phyloP scores from a whole-genome alignment of 768 basidiomycete genomes.

The Hortiboletus flavorubellus region DNA sequence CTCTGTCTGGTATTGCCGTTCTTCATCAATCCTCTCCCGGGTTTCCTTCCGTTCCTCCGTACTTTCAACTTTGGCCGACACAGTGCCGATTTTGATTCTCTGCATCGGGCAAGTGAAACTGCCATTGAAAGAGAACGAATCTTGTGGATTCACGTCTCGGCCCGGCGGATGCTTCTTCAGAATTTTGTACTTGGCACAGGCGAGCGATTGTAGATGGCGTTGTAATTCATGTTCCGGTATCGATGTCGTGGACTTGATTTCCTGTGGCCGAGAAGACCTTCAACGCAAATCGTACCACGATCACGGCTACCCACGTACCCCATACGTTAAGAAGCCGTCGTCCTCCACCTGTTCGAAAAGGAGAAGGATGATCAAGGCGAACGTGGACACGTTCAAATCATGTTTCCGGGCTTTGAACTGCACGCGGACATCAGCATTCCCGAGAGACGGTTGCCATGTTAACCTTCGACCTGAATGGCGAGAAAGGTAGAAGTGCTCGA shows the following conservation, averaged over 20 bases:
- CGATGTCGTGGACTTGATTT: conserved; percentile 72
- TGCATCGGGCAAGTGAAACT: conserved; percentile 79
- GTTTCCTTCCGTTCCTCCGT: conserved; percentile 89
- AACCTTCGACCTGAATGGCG: conserved; percentile 87
- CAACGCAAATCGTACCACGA: background rate
- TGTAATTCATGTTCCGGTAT: conserved; percentile 78
- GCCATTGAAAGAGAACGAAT: conserved; percentile 87
- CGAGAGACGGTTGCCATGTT: conserved; percentile 88
- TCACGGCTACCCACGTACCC: conserved; percentile 42
- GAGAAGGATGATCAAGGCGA: conserved; percentile 81
- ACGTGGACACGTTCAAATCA: conserved; percentile 91
- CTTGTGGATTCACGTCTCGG: conserved; percentile 70
- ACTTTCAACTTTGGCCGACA: conserved; percentile 85
- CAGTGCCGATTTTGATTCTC: conserved; percentile 89
- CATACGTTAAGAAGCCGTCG: conserved; percentile 71
- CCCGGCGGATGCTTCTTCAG: conserved; percentile 88
- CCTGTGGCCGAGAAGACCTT: conserved; percentile 44
- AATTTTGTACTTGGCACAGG: conserved; percentile 92
- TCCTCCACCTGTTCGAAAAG: conserved; percentile 75
- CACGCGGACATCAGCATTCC: conserved; percentile 85
- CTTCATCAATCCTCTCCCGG: conserved; percentile 85
- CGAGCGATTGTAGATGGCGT: conserved; percentile 93
- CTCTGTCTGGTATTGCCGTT: conserved; percentile 85
- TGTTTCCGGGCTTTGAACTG: conserved; percentile 77
- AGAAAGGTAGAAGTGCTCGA: conserved; percentile 86